Conservation (phyloP, 768 basidiomycete genomes). For the Serpula lacrymans region DNA sequence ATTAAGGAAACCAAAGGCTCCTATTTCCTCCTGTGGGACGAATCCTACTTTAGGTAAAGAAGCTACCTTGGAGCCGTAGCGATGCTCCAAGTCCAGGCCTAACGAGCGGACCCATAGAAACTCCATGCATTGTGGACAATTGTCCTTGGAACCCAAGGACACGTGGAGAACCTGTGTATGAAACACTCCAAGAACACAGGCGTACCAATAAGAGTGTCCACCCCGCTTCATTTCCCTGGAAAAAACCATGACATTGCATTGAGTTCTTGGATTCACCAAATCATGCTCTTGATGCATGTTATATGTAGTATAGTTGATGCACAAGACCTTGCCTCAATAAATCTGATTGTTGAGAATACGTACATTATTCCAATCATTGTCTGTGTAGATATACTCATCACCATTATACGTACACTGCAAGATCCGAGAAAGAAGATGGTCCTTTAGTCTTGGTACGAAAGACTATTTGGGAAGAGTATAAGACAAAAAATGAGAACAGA, state of each 20-base stretch:
- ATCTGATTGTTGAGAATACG: no score
- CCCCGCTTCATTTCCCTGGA: no score
- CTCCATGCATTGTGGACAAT: slow-evolving; percentile 10
- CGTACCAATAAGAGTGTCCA: slow-evolving; percentile 30
- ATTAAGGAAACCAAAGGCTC: slow-evolving; percentile 33
- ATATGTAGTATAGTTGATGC: no score
- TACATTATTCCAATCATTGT: slow-evolving; percentile 19
- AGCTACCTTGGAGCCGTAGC: slow-evolving; percentile 22
- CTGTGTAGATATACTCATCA: slow-evolving; percentile 22
- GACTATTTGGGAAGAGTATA: no score
- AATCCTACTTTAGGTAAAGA: slow-evolving; percentile 13
- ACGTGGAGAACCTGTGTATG: slow-evolving; percentile 22
- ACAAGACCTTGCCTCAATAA: no score
- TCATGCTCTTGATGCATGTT: no score
- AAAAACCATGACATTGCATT: slow-evolving; percentile 33
- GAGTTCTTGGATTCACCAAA: slow-evolving; percentile 31
- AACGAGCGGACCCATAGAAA: slow-evolving; percentile 33
- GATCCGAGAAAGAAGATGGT: slow-evolving; percentile 28
- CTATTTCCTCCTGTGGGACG: slow-evolving; percentile 8
- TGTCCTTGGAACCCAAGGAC: slow-evolving; percentile 3
- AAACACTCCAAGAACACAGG: slow-evolving; percentile 23
- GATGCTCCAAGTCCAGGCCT: slow-evolving; percentile 6
- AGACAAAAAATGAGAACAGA: no score
- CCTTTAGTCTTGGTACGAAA: slow-evolving; percentile 21
- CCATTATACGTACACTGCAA: slow-evolving; percentile 15